Base-by-base conservation (phyloP, 1,139 yeast genomes). In the Lodderomyces jiufengensis region DNA sequence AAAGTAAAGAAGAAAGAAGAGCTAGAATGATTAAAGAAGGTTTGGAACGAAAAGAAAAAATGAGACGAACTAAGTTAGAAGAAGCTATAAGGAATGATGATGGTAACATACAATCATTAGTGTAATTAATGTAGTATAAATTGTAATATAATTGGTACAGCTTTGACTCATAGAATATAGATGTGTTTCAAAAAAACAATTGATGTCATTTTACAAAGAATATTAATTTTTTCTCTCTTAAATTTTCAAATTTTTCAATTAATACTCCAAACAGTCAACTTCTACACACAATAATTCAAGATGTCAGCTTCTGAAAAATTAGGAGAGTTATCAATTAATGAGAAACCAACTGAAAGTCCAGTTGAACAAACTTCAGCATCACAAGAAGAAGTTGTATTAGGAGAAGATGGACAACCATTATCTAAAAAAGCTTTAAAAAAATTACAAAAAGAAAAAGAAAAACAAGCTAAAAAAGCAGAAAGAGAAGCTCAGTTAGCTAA, bases 381-480 rank as follows among this genome's bases (percentile, higher is more conserved):
- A 27, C 11, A 22, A 5, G 63, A 50, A 33, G 59, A 56, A 37
- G 70, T 66, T n/a, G 51, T 72, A 33, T 62, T 77, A 41, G 84
- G 85, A 22, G 83, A 77, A 61, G 97, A 92, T 61, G 98, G 98
- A 29, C 84, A 80, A 65, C 98, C 98, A 35, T 70, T 92, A 51
- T 86, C 97, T 44, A 92, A 92, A 66, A 92, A 88, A 61, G 98
- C 96, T 2, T 71, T 92, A 52, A 92, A 92, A 74, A 92, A 92
- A 69, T 76, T 92, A 45, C 95, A 86, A 59, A 92, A 92, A 60
- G 97, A 90, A 61, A 78, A 78, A 54, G 96, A 87, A 63, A 92
- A 92, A 72, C 95, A 85, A 48, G 80, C 76, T 53, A 88, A 88
- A 75, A 90, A 90, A 70, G 94, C 90, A 27, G 97, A 87, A 62